These are phyloP conservation scores for Ustilago xerochloae DNA, from an alignment of 1,284 basidiomycete genomes.

Conservation along the genomic window DNA sequence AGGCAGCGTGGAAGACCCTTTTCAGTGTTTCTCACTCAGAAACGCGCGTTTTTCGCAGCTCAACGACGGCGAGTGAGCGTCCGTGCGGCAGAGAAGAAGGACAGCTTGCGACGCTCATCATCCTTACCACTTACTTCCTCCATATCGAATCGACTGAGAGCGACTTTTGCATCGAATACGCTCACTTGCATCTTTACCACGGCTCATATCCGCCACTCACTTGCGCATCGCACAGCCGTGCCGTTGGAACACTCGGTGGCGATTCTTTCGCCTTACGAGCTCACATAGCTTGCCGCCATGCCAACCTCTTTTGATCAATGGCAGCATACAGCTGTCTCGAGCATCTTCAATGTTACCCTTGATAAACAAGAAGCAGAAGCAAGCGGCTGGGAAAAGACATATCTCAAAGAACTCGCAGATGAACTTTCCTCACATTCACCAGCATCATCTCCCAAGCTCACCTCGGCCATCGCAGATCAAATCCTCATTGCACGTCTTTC, in stretches of 20 bases:
- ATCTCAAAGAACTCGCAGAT: constrained; percentile 80
- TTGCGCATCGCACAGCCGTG: no score
- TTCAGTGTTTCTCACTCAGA: neutral
- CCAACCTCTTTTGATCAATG: constrained; percentile 70
- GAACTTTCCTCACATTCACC: constrained; percentile 79
- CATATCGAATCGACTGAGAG: no score
- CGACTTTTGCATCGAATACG: no score
- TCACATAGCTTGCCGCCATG: constrained; percentile 8
- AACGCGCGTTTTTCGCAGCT: neutral
- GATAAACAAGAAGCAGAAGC: constrained; percentile 80
- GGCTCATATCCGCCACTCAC: no score
- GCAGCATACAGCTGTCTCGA: constrained; percentile 78
- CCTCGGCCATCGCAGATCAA: constrained; percentile 75
- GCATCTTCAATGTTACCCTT: constrained; percentile 82
- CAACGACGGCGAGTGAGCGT: neutral
- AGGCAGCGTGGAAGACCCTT: neutral
- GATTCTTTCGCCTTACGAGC: neutral
- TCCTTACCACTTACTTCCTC: neutral
- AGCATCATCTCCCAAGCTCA: constrained; percentile 33
- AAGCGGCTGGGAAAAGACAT: constrained; percentile 79
- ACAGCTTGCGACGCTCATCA: constrained; percentile 5
- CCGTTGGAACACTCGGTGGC: neutral
- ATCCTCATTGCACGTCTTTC: constrained; percentile 88
- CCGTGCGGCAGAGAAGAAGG: neutral
- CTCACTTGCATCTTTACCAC: no score